Base-by-base conservation (phyloP, 345 rosid species). In the Theobroma cacao region DNA sequence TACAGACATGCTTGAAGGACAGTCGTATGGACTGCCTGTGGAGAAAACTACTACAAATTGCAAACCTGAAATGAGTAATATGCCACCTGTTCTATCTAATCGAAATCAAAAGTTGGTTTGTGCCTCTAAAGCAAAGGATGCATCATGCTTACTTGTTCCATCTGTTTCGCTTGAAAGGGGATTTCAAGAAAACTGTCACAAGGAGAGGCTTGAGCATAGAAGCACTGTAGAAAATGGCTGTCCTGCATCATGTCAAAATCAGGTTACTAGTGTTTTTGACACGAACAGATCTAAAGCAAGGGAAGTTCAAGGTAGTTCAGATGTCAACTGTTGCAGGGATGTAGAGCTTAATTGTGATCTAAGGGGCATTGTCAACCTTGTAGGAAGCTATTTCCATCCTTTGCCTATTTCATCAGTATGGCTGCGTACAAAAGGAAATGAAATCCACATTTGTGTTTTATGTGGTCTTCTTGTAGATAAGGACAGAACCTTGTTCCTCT, bases 341-440 rank as follows among this genome's bases (percentile, higher is more conserved):
- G 41, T 88, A 72, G 86, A 84, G 79, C 48, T 79, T 75, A 75
- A 77, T 67, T 82, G 80, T 84, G 89, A 92, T 72, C 84, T 91
- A 66, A 81, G 81, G 52, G 87, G 86, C 72, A 80, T 55, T 71
- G 68, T 79, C 84, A 87, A 88, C 61, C 83, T 89, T 78, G 82
- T 89, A 61, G 99, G 99, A 78, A 86, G 97, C 87, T 96, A 96
- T 87, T 80, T 87, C 72, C 97, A 89, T 73, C 97, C 90, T 40
- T 60, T 80, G 82, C 97, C 93, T 47, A 73, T 92, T 83, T 79
- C 84, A 75, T 83, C 91, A 30, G 81, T 95, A 70, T 80, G 83
- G 79, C 82, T 92, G 77, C 83, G 86, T 72, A 66, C 85, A 81
- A 75, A 77, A 24, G 93, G 84, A 50, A 80, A 81, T 87, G 90